Conservation (phyloP, 2,329 filamentous ascomycete genomes). For the Sclerotinia trifoliorum region DNA sequence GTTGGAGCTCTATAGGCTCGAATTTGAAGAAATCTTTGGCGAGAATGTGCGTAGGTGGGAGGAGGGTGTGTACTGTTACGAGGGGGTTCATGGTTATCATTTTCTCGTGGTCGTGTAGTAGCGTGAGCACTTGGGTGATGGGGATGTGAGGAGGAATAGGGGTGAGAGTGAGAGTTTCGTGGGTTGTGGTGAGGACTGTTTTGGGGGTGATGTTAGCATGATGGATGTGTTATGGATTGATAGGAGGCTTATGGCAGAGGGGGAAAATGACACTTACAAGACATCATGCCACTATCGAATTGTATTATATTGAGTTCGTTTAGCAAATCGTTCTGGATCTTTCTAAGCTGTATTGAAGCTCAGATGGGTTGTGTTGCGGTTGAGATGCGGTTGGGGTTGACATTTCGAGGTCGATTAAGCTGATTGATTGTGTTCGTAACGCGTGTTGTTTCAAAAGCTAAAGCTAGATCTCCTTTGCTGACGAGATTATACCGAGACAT, state of each 20-base stretch:
- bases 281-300: slow-evolving; percentile 27
- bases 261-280: slow-evolving; percentile 29
- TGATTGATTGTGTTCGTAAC: slow-evolving; percentile 3
- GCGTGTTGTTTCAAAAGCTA: slow-evolving; percentile 19
- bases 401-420: background rate
- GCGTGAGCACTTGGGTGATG: slow-evolving; percentile 64
- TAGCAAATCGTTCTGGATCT: background rate
- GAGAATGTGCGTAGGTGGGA: slow-evolving; percentile 48
- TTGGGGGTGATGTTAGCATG: slow-evolving; percentile 4
- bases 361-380: background rate
- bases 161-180: slow-evolving; percentile 54
- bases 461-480: background rate
- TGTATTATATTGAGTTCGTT: background rate
- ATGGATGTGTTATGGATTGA: background rate
- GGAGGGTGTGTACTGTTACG: slow-evolving; percentile 66
- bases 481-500: slow-evolving; percentile 11
- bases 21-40: slow-evolving; percentile 30
- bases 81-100: slow-evolving; percentile 89
- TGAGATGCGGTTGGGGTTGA: slow-evolving; percentile 1
- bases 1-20: slow-evolving; percentile 59
- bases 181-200: slow-evolving; percentile 33
- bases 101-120: slow-evolving; percentile 72
- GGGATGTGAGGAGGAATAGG: slow-evolving; percentile 67
- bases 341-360: slow-evolving; percentile 1
- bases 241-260: background rate